Evolutionary conservation across 306 rosid genomes (phyloP).

Genomic region (Senna tora): DNA sequence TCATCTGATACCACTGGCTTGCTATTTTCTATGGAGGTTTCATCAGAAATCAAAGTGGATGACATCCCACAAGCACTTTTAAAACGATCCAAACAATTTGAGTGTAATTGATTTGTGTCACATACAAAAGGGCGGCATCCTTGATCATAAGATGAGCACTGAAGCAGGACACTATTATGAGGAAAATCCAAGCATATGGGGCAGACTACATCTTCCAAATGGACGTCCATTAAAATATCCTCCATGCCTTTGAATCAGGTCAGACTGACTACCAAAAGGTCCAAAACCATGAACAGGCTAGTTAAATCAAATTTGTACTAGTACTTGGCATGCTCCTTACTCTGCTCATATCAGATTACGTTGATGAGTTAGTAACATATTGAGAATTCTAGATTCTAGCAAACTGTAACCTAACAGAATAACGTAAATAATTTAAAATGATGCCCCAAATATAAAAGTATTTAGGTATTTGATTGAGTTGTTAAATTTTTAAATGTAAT

Average conservation of each 20-base stretch:
- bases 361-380: conserved; percentile 13
- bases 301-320: conserved; percentile 1
- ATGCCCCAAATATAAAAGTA: no score
- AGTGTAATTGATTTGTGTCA: conserved; percentile 83
- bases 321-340: conserved; percentile 19
- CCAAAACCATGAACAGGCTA: conserved; percentile 17
- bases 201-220: conserved; percentile 79
- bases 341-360: conserved; percentile 28
- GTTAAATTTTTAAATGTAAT: not conserved
- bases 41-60: conserved; percentile 53
- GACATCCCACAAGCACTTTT: conserved; percentile 67
- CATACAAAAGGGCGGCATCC: conserved; percentile 93
- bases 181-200: conserved; percentile 97
- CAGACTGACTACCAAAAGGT: conserved; percentile 7
- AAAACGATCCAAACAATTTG: conserved; percentile 92
- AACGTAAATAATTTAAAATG: conserved; percentile 7
- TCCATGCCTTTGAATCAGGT: conserved; percentile 36
- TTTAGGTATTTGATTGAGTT: no score
- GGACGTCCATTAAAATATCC: conserved; percentile 54
- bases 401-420: conserved; percentile 14
- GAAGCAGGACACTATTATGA: conserved; percentile 87
- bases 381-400: conserved; percentile 15
- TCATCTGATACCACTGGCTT: conserved; percentile 55
- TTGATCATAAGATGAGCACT: conserved; percentile 76
- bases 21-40: conserved; percentile 35